Conservation (phyloP, 2,329 filamentous ascomycete genomes). For the Aspergillaceae sp. region DNA sequence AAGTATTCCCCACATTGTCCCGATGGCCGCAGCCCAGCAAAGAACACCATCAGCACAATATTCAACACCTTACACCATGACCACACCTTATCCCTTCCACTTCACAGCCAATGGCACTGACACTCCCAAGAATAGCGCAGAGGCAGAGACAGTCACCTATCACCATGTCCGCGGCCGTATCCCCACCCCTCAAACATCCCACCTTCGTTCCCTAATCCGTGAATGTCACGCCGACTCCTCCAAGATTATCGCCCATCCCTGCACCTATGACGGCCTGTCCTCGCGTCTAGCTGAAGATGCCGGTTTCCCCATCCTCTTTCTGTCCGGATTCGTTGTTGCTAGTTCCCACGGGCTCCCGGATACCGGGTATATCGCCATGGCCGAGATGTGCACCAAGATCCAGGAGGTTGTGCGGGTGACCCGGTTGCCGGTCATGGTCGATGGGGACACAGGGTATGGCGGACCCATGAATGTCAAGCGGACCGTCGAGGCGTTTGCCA, state of each 20-base stretch:
- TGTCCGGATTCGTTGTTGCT: conserved; percentile 37
- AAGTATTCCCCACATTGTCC: too few species aligned
- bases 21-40: too few species aligned
- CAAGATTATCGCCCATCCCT: conserved; percentile 39
- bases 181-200: conserved; percentile 33
- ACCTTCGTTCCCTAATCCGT: conserved; percentile 13
- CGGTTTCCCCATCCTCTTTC: conserved; percentile 40
- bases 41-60: too few species aligned
- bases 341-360: conserved; percentile 38
- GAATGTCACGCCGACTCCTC: conserved; percentile 26
- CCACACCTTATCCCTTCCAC: too few species aligned
- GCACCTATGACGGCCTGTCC: conserved; percentile 38
- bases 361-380: conserved; percentile 43
- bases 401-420: conserved; percentile 34
- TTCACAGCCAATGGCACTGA: too few species aligned
- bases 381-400: conserved; percentile 40
- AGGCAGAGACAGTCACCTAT: conserved; percentile 6
- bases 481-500: conserved; percentile 38
- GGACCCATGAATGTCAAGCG: conserved; percentile 41
- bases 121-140: too few species aligned
- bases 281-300: conserved; percentile 40
- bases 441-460: conserved; percentile 44
- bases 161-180: conserved; percentile 28
- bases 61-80: too few species aligned
- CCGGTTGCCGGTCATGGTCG: conserved; percentile 36